phyloP scores from a whole-genome alignment of 2,329 filamentous ascomycete genomes.

The Diplodia intermedia region DNA sequence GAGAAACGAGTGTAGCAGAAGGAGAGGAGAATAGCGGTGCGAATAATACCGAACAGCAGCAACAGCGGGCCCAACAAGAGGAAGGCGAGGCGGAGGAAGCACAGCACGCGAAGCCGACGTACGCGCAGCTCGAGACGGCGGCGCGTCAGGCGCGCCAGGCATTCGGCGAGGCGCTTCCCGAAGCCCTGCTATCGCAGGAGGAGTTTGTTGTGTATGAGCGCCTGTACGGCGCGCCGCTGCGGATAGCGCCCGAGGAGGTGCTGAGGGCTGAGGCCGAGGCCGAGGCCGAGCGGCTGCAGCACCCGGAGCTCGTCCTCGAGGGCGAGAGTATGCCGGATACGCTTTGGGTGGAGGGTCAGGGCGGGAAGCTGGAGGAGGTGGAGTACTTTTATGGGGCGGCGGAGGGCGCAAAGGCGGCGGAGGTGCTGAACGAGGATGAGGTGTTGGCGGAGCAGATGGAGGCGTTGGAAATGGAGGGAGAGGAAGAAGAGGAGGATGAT shows the following conservation, averaged over 20 bases:
- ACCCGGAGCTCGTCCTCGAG: conserved; percentile 49
- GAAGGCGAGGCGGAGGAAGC: not conserved
- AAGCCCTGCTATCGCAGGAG: conserved; percentile 70
- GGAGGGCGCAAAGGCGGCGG: conserved; percentile 46
- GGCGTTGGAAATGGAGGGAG: conserved; percentile 40
- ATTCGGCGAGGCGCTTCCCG: conserved; percentile 79
- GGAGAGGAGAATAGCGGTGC: not conserved
- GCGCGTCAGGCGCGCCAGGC: conserved; percentile 75
- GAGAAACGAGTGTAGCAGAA: not conserved
- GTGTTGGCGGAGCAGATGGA: conserved; percentile 40
- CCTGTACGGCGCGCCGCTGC: conserved; percentile 75
- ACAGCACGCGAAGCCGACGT: not conserved
- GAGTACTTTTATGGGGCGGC: conserved; percentile 50
- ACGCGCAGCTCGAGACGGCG: conserved; percentile 62
- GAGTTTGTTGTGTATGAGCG: conserved; percentile 80
- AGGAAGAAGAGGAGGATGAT: conserved; percentile 36
- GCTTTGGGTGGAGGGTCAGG: conserved; percentile 62
- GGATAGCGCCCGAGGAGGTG: conserved; percentile 66
- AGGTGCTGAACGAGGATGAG: conserved; percentile 45
- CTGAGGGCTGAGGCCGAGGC: conserved; percentile 37
- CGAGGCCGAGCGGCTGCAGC: conserved; percentile 36
- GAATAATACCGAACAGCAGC: not conserved
- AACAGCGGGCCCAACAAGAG: not conserved
- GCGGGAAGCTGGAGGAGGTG: conserved; percentile 69
- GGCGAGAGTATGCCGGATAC: conserved; percentile 51